phyloP scores from a whole-genome alignment of 257 asterid species.

The Nicotiana noctiflora region DNA sequence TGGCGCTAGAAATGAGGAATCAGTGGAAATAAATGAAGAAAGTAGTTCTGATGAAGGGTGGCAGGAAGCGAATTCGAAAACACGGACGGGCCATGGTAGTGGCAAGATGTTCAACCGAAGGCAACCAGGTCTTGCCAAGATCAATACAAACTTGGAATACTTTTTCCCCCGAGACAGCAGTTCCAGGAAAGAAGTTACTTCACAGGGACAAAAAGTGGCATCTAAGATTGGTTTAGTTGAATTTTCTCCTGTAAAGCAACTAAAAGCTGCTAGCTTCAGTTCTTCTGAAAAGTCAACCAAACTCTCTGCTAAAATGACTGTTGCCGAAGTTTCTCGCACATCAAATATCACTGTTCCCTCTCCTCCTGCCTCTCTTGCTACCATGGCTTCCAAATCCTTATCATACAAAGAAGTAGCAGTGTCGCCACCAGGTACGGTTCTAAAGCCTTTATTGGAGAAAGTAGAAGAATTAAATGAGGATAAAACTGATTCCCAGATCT shows the following conservation, averaged over 20 bases:
- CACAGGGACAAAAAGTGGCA: constrained; percentile 47
- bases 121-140: constrained; percentile 64
- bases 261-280: constrained; percentile 25
- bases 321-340: constrained; percentile 33
- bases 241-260: constrained; percentile 35
- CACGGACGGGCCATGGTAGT: constrained; percentile 54
- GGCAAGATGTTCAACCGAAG: constrained; percentile 53
- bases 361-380: constrained; percentile 48
- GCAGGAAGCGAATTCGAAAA: constrained; percentile 88
- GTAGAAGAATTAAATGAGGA: constrained; percentile 64
- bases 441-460: constrained; percentile 87
- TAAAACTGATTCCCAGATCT: constrained; percentile 46
- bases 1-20: constrained; percentile 15
- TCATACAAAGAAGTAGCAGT: constrained; percentile 97
- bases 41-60: constrained; percentile 78
- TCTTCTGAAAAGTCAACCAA: constrained; percentile 41
- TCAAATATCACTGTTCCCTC: constrained; percentile 42
- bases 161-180: constrained; percentile 41
- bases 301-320: constrained; percentile 33
- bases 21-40: constrained; percentile 40
- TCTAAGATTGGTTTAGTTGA: constrained; percentile 40
- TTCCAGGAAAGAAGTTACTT: constrained; percentile 45
- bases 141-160: constrained; percentile 46
- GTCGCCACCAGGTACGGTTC: constrained; percentile 95
- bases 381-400: constrained; percentile 73